Evolutionary conservation across 441 rosid species (phyloP).

Genomic region (Bruguiera hainesii): DNA sequence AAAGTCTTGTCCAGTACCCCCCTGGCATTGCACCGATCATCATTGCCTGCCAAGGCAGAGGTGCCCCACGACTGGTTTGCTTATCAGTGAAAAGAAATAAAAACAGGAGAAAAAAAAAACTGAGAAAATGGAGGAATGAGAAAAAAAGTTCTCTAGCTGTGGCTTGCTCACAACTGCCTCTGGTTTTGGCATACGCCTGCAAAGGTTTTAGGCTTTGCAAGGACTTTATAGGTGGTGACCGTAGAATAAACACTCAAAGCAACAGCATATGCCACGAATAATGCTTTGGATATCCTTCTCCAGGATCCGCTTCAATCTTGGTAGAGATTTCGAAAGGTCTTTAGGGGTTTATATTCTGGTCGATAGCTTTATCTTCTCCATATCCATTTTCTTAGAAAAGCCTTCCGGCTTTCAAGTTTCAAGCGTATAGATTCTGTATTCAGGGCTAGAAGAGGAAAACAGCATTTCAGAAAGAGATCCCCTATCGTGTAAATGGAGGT

Average conservation of each 20-base stretch:
- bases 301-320: neutral
- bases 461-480: conserved; percentile 11
- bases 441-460: conserved; percentile 14
- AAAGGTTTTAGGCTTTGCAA: neutral
- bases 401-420: neutral
- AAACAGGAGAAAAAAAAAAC: no score
- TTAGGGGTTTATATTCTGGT: neutral
- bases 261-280: conserved; percentile 13
- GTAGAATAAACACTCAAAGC: conserved; percentile 10
- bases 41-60: conserved; percentile 25
- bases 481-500: conserved; percentile 5
- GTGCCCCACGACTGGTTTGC: conserved; percentile 26
- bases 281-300: conserved; percentile 16
- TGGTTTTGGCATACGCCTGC: neutral
- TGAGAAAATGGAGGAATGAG: no score
- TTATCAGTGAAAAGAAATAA: neutral
- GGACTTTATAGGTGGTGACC: neutral
- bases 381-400: conserved; percentile 5
- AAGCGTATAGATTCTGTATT: neutral
- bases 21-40: neutral
- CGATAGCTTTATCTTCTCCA: conserved; percentile 7
- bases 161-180: neutral
- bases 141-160: no score
- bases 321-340: neutral
- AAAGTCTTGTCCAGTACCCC: no score